Evolutionary conservation across 768 basidiomycete species (phyloP), one percentile per base, ranked within the genome.

Genomic region (Phylloporus scabripes): DNA sequence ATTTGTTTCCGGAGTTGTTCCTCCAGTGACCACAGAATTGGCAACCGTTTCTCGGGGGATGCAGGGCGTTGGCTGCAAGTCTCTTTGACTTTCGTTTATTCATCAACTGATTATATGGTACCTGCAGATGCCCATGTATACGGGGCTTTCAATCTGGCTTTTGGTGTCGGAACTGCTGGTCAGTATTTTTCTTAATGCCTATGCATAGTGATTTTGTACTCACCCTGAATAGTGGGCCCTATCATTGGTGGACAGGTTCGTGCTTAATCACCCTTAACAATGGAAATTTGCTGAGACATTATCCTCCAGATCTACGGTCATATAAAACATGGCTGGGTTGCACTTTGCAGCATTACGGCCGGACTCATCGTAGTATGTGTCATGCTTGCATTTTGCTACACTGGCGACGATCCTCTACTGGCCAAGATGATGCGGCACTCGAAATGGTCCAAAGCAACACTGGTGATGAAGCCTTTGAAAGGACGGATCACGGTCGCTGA

Each of bases 71-170:
- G 87, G 86, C 26, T 90, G 85, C 81, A 59, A 61, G 82, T 63
- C 12, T 23, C 33, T n/a, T 31, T 20, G 14, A 24, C 33, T 28
- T 48, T 10, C 18, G 17, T 41, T 18, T 7, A 24, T 52, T 26
- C 34, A 17, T 40, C 37, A 40, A 40, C 34, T 51, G 37, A 54
- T 18, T 36, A 12, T 24, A 9, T 23, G 15, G 43, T 40, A 17
- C 21, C 18, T 24, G 15, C 55, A 88, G 87, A 83, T 64, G 86
- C 77, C 1, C 85, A 88, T 57, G 74, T 85, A 3, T 89, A 86
- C 57, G 86, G 80, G 4, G 81, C 80, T 0, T 87, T 86, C 60
- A 90, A 87, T 66, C 59, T 88, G 10, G 79, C 79, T 3, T 87
- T 81, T 52, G 85, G 82, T 1, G 60, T 84, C 49, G 86, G 84